phyloP scores from a whole-genome alignment of 805 yeast species.

The Wickerhamiella sergipiensis region DNA sequence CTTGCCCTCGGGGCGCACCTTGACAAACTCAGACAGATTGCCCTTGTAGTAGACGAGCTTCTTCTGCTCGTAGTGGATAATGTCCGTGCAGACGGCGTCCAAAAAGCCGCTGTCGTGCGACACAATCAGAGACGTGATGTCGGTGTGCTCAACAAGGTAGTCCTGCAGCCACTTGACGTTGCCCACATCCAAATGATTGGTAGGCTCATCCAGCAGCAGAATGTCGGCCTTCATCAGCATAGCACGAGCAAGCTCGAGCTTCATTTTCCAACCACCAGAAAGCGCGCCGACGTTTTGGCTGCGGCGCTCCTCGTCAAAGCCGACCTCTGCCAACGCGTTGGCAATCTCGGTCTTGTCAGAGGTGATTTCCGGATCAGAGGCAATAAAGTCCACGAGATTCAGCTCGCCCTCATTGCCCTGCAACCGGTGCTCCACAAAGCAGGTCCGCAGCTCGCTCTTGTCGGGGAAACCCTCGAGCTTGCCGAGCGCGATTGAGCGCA shows the following conservation, averaged over 20 bases:
- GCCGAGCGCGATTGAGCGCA: slow-evolving; percentile 95
- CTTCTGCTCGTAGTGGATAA: slow-evolving; percentile 99
- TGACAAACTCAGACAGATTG: slow-evolving; percentile 97
- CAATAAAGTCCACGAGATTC: slow-evolving; percentile 77
- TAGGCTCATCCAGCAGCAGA: slow-evolving; percentile 97
- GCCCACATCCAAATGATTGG: slow-evolving; percentile 99
- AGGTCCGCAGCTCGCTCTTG: slow-evolving; percentile 97
- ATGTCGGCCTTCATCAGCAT: slow-evolving; percentile 97
- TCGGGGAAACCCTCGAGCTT: slow-evolving; percentile 99
- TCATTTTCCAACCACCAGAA: slow-evolving; percentile 99
- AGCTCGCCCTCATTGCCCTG: slow-evolving; percentile 97
- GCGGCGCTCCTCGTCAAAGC: slow-evolving; percentile 75
- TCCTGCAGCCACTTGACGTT: slow-evolving; percentile 99
- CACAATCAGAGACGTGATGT: slow-evolving; percentile 95
- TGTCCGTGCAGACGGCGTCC: slow-evolving; percentile 94
- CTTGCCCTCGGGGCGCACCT: slow-evolving; percentile 97
- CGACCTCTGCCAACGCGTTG: slow-evolving; percentile 74
- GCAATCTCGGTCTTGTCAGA: slow-evolving; percentile 61
- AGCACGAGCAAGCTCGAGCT: slow-evolving; percentile 98
- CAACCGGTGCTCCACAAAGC: slow-evolving; percentile 98
- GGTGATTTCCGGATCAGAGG: slow-evolving; percentile 64
- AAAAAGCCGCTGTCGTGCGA: slow-evolving; percentile 99
- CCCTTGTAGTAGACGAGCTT: slow-evolving; percentile 99
- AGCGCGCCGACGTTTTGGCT: slow-evolving; percentile 96
- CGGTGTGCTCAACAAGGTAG: slow-evolving; percentile 94